A percentile compares a stretch with the other conserved stretches of the same genome.
Evolutionary conservation across 2,329 filamentous ascomycete species (phyloP).

Genomic region (Diplodia sapinea): DNA sequence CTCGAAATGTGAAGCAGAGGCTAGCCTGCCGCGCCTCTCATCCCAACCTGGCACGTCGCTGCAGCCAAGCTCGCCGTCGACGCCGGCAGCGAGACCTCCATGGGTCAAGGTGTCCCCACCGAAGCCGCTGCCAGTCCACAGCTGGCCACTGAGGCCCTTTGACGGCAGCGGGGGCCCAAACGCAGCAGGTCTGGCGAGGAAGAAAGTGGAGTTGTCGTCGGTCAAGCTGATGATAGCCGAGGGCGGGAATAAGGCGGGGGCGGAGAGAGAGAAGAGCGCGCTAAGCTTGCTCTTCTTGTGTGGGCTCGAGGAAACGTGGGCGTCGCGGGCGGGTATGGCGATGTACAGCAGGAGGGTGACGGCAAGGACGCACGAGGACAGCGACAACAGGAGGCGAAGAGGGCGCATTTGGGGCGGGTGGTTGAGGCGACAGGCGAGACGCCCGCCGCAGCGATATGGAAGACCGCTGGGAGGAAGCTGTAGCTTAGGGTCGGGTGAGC

Average conservation of each 20-base stretch:
- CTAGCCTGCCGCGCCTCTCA: slow-evolving; percentile 50
- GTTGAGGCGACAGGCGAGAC: slow-evolving; percentile 17
- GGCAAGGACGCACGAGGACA: slow-evolving; percentile 51
- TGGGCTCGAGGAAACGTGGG: slow-evolving; percentile 32
- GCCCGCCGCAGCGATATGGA: slow-evolving; percentile 24
- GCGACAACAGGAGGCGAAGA: slow-evolving; percentile 50
- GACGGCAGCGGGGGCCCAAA: slow-evolving; percentile 82
- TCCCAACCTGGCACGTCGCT: slow-evolving; percentile 92
- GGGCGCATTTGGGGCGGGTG: slow-evolving; percentile 43
- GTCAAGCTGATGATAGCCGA: slow-evolving; percentile 95
- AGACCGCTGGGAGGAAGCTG: slow-evolving; percentile 11
- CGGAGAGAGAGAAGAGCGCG: slow-evolving; percentile 57
- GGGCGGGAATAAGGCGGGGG: slow-evolving; percentile 84
- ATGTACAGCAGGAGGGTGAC: slow-evolving; percentile 53
- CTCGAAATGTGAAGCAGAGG: slow-evolving; percentile 45
- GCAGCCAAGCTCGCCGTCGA: slow-evolving; percentile 88
- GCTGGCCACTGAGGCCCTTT: slow-evolving; percentile 80
- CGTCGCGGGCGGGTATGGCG: slow-evolving; percentile 36
- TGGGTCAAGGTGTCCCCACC: slow-evolving; percentile 73
- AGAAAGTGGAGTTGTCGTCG: slow-evolving; percentile 97
- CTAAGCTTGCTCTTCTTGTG: slow-evolving; percentile 44
- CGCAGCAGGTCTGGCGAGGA: slow-evolving; percentile 88
- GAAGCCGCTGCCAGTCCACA: slow-evolving; percentile 95
- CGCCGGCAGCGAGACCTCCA: slow-evolving; percentile 58
- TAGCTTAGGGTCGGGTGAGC: slow-evolving; percentile 19